Evolutionary conservation across 23 red algal species (phyloP).

Genomic region (Gracilaria vermiculophylla): DNA sequence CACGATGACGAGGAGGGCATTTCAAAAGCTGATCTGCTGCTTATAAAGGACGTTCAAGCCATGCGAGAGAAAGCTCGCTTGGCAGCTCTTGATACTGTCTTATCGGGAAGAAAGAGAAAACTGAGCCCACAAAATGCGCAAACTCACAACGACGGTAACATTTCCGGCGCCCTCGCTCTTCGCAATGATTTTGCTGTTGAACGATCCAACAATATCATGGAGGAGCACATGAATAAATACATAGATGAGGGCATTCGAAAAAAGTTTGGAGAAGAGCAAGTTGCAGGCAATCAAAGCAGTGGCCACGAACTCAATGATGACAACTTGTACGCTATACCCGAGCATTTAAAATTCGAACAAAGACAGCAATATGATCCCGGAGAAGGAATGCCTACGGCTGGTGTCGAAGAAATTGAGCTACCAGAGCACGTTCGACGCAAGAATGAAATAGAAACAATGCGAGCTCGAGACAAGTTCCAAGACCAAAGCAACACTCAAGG

Average conservation of each 20-base stretch:
- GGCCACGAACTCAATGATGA: not conserved
- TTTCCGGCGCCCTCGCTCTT: not conserved
- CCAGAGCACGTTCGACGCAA: slow-evolving; percentile 15
- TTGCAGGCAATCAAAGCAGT: not conserved
- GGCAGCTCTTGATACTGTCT: slow-evolving; percentile 1
- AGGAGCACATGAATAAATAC: slow-evolving; percentile 53
- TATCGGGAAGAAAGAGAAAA: not conserved
- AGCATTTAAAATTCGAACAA: slow-evolving; percentile 24
- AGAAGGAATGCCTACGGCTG: slow-evolving; percentile 49
- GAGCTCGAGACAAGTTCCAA: slow-evolving; percentile 1
- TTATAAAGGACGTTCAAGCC: slow-evolving; percentile 33
- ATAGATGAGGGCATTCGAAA: slow-evolving; percentile 50
- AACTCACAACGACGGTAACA: not conserved
- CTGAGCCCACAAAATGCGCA: not conserved
- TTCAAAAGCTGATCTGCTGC: slow-evolving; percentile 27
- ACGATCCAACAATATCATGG: slow-evolving; percentile 31
- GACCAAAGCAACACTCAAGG: not conserved
- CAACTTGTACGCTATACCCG: slow-evolving; percentile 44
- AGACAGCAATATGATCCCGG: slow-evolving; percentile 48
- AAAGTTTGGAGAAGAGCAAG: slow-evolving; percentile 37
- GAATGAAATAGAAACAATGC: slow-evolving; percentile 30
- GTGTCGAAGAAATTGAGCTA: slow-evolving; percentile 58
- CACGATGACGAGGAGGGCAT: not conserved
- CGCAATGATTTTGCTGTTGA: slow-evolving; percentile 48
- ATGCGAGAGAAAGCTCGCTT: slow-evolving; percentile 38